A percentile compares a stretch with the other conserved stretches of the same genome.
These are phyloP conservation scores for Phoma sp. DNA, from an alignment of 2,329 filamentous ascomycete species.

Conservation along the genomic window DNA sequence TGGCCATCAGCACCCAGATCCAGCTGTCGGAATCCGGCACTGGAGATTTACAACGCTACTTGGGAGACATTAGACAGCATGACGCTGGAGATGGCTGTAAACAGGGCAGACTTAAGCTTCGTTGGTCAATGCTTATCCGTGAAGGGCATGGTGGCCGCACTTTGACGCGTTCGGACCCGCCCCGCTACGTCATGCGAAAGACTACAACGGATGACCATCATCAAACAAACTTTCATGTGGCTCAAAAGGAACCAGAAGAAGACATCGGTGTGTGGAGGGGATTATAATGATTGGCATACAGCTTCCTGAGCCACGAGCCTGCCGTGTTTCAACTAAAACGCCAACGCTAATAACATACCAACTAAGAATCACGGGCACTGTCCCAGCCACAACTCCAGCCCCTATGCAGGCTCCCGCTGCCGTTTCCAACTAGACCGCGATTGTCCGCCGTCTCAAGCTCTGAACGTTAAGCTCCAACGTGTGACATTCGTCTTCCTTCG, in stretches of 20 bases:
- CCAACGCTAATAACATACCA: slow-evolving; percentile 1
- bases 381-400: slow-evolving; percentile 11
- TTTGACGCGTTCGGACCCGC: slow-evolving; percentile 6
- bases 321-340: slow-evolving; percentile 6
- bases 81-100: slow-evolving; percentile 24
- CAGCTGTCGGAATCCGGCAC: slow-evolving; percentile 14
- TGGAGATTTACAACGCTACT: slow-evolving; percentile 15
- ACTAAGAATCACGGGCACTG: neutral
- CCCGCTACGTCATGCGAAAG: slow-evolving; percentile 12
- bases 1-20: neutral
- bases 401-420: neutral
- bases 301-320: slow-evolving; percentile 3
- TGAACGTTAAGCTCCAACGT: slow-evolving; percentile 47
- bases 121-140: slow-evolving; percentile 14
- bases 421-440: slow-evolving; percentile 11
- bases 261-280: neutral
- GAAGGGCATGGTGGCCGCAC: slow-evolving; percentile 7
- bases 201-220: slow-evolving; percentile 6
- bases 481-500: slow-evolving; percentile 50
- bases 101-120: slow-evolving; percentile 22
- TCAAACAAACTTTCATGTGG: slow-evolving; percentile 1
- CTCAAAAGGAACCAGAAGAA: neutral
- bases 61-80: slow-evolving; percentile 14
- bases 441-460: slow-evolving; percentile 36
- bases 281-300: neutral